Conservation (phyloP, 805 yeast species). For the Blastobotrys attinorum region DNA sequence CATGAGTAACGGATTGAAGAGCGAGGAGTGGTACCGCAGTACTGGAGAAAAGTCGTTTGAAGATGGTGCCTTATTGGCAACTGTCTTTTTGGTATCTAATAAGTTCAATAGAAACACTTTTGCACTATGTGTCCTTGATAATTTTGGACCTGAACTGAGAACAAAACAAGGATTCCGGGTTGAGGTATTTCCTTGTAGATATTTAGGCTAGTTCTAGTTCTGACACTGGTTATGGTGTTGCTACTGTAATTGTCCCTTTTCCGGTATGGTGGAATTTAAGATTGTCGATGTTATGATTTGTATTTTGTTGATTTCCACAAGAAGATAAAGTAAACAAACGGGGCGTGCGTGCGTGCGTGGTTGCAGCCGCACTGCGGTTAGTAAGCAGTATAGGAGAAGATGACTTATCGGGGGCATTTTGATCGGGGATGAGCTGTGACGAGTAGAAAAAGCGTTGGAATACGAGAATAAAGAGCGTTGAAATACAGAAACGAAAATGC, state of each 20-base stretch:
- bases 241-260: neutral
- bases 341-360: no score
- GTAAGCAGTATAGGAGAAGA: no score
- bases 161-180: neutral
- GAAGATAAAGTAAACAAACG: constrained; percentile 3
- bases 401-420: no score
- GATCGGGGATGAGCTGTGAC: no score
- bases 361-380: no score
- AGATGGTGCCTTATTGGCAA: neutral
- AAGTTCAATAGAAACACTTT: neutral
- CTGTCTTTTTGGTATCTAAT: neutral
- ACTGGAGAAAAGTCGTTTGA: neutral
- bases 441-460: no score
- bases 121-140: neutral
- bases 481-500: no score
- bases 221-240: no score
- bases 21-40: neutral
- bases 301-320: neutral
- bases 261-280: neutral
- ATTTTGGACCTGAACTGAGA: no score
- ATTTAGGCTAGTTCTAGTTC: no score
- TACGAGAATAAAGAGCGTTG: no score
- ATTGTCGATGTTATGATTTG: neutral
- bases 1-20: neutral
- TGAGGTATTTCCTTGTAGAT: no score